Base-by-base conservation (phyloP, 23 red algal genomes). In the Gracilariopsis chorda region DNA sequence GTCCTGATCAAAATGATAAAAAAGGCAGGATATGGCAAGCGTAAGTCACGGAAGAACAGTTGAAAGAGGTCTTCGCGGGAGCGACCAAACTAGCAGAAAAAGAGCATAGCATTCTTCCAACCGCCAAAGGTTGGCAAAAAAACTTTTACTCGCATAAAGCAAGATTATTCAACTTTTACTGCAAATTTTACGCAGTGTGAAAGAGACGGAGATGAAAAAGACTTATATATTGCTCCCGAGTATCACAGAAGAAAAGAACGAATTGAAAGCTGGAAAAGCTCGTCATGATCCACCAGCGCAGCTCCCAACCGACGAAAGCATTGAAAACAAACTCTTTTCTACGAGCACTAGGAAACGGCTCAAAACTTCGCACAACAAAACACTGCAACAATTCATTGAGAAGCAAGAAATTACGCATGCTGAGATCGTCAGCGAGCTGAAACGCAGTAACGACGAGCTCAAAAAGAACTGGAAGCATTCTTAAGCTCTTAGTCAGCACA, bases 171-270 rank as follows among this genome's bases (percentile, higher is more conserved):
- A 0, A 34, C 19, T 12, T 84, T 44, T 53, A 67, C 46, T 63
- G 56, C 52, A 11, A 30, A 65, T 27, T 5, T 64, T 42, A 7
- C 13, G 7, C 11, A 62, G 34, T 65, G 52, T 64, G 79, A 55
- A 34, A 62, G 79, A 64, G 79, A 64, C 46, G 79, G 51, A 65
- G 79, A 84, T 39, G 79, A 84, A 0, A n/a, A 36, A 12, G 25
- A 36, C 16, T n/a, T 84, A 33, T 84, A 53, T 40, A 64, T 64
- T 58, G 32, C 28, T 21, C 79, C 79, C 12, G 79, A 84, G 64
- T 84, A 58, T 64, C 64, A 64, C 25, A 33, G 64, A 39, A 45
- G 24, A 28, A 84, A 64, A 63, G 48, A 51, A 84, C 3, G 79
- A 84, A 44, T 19, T 63, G 36, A 55, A 84, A 32, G 19, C 29